Evolutionary conservation across 2,329 filamentous ascomycete species (phyloP), one percentile per base, ranked within the genome.

Genomic region (Fusarium palustre): DNA sequence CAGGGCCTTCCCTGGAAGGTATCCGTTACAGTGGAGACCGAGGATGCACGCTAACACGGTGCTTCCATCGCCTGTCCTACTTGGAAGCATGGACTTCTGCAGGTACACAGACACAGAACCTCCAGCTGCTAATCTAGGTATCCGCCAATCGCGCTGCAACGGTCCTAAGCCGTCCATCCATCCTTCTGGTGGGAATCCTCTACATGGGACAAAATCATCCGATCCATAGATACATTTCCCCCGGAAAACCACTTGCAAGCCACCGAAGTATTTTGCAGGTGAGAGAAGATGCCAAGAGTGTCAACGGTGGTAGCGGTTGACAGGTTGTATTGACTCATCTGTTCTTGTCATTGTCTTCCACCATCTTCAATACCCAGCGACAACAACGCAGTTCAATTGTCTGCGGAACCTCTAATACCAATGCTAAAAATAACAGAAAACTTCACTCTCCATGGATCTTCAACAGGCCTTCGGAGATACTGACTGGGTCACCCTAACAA

Each of bases 101-200:
- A 75, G 72, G 72, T 71, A 74, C 71, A 56, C 28, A 74, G 69
- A 56, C 28, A 30, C 28, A 11, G 31, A 31, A 38, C 54, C 68
- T 62, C 46, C 11, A 41, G 25, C 24, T 49, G 11, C 34, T 36
- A 36, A 36, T 16, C 34, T 10, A 30, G 28, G 28, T 36, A 36
- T 66, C 66, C 66, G 66, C 69, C 69, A 72, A 72, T 72, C 34
- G 48, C 54, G 15, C 30, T 43, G 12, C 62, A 65, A 64, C 69
- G 69, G 54, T 68, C 69, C 43, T 36, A 45, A 28, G 33, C 36
- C 45, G 46, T 38, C 43, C 31, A 28, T 30, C 36, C 45, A 42
- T 38, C 43, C 31, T 18, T 20, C 25, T 38, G 8, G 33, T 54
- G 20, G 54, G 39, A 46, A 11, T 31, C 28, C 34, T 60, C 34